phyloP scores from a whole-genome alignment of 129 eudicot genomes.

The Artemisia annua region DNA sequence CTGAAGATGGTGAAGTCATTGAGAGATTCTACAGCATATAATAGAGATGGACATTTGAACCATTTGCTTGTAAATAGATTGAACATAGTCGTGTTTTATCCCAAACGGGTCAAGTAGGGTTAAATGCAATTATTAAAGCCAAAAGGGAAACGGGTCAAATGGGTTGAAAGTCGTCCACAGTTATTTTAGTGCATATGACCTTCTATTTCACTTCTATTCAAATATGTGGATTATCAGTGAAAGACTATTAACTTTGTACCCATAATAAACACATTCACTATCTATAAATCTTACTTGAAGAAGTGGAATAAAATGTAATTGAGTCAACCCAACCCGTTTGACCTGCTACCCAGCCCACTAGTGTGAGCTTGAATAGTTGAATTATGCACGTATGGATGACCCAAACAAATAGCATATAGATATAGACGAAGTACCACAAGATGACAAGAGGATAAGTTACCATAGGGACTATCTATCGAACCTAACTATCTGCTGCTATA shows the following conservation, averaged over 20 bases:
- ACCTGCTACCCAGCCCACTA: too few relatives aligned
- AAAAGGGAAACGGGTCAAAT: background rate
- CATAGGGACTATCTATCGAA: constrained; percentile 85
- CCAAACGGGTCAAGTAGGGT: background rate
- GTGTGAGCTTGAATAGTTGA: too few relatives aligned
- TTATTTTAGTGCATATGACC: too few relatives aligned
- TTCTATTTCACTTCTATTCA: too few relatives aligned
- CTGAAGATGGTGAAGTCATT: constrained; percentile 71
- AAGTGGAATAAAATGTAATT: too few relatives aligned
- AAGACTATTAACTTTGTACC: too few relatives aligned
- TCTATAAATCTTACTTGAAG: too few relatives aligned
- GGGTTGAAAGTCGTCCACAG: background rate
- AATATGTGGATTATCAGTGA: too few relatives aligned
- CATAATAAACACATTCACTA: too few relatives aligned
- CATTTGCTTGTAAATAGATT: background rate
- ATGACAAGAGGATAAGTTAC: constrained; percentile 72
- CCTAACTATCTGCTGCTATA: constrained; percentile 85
- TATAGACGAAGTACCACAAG: constrained; percentile 56
- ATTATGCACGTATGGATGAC: too few relatives aligned
- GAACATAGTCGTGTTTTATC: background rate
- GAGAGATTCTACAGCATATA: background rate
- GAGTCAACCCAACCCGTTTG: too few relatives aligned
- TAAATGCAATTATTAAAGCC: background rate
- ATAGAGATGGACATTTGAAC: background rate
- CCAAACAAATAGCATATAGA: constrained; percentile 37